Conservation (phyloP, 2,329 filamentous ascomycete genomes). For the Neocucurbitaria cava region DNA sequence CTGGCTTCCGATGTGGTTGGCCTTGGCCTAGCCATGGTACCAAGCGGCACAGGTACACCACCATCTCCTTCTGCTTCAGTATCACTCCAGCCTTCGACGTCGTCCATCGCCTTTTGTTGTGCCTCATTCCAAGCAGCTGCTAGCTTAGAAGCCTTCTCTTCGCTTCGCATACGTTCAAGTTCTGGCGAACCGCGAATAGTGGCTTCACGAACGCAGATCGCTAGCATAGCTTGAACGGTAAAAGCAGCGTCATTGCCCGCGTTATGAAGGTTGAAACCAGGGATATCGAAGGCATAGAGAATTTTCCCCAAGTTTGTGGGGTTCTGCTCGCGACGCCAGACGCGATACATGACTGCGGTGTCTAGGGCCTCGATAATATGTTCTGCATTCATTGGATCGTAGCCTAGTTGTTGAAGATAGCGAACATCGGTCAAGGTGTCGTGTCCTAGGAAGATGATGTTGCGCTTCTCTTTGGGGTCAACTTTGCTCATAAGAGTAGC, state of each 20-base stretch:
- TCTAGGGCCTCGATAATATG: slow-evolving; percentile 73
- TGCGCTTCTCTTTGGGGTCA: slow-evolving; percentile 54
- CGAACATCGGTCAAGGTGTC: slow-evolving; percentile 71
- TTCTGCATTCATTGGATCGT: slow-evolving; percentile 61
- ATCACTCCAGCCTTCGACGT: slow-evolving; percentile 49
- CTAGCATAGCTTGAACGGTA: slow-evolving; percentile 76
- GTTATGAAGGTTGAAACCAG: slow-evolving; percentile 76
- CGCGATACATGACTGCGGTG: slow-evolving; percentile 73
- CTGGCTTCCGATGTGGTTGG: not conserved
- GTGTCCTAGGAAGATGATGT: slow-evolving; percentile 81
- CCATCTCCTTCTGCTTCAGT: slow-evolving; percentile 47
- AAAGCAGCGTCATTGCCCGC: slow-evolving; percentile 86
- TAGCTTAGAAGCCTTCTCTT: slow-evolving; percentile 31
- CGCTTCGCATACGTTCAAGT: slow-evolving; percentile 29
- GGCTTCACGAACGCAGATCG: slow-evolving; percentile 60
- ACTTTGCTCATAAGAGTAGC: slow-evolving; percentile 1
- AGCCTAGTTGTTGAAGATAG: slow-evolving; percentile 71
- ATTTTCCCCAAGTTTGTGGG: slow-evolving; percentile 66
- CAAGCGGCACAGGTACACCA: slow-evolving; percentile 34
- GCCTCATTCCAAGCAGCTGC: slow-evolving; percentile 36
- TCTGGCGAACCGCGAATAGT: slow-evolving; percentile 40
- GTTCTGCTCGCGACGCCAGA: slow-evolving; percentile 62
- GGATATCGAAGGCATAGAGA: slow-evolving; percentile 69
- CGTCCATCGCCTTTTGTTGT: slow-evolving; percentile 48
- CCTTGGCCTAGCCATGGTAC: slow-evolving; percentile 7